phyloP scores from a whole-genome alignment of 148 eudicot genomes.

The Agrostemma githago region DNA sequence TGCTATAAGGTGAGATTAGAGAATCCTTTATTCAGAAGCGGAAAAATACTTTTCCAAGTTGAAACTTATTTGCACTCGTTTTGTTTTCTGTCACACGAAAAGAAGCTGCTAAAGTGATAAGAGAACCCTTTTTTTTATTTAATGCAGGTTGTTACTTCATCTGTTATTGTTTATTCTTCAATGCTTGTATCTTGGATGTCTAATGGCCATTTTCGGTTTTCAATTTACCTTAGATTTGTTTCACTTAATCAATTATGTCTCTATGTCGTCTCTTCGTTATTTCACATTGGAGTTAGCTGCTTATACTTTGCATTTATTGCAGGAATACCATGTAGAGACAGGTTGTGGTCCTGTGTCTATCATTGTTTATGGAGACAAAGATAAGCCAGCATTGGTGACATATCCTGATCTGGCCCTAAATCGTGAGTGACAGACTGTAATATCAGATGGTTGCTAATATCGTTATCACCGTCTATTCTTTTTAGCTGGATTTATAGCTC shows the following conservation, averaged over 20 bases:
- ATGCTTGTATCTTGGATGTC: constrained; percentile 1
- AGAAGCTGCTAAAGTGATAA: constrained; percentile 8
- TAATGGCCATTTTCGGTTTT: background rate
- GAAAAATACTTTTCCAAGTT: constrained; percentile 21
- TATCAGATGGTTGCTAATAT: background rate
- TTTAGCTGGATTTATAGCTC: background rate
- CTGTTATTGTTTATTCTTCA: no score
- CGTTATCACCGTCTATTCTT: background rate
- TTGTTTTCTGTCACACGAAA: constrained; percentile 23
- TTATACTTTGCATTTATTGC: constrained; percentile 20
- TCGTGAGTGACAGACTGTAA: constrained; percentile 47
- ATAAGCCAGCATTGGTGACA: constrained; percentile 86
- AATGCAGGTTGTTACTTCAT: constrained; percentile 1
- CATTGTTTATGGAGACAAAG: constrained; percentile 91
- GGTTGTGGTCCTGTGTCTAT: constrained; percentile 77
- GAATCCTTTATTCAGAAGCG: constrained; percentile 35
- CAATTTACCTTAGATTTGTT: background rate
- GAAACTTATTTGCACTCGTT: constrained; percentile 27
- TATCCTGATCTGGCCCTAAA: constrained; percentile 98
- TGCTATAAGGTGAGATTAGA: constrained; percentile 8
- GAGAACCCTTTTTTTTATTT: constrained; percentile 3
- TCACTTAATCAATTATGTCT: background rate
- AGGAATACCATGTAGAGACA: constrained; percentile 85
- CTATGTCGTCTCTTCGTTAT: background rate
- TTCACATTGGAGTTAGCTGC: background rate